Evolutionary conservation across 1,284 basidiomycete species (phyloP).

Genomic region (Rhodotorula glutinis): DNA sequence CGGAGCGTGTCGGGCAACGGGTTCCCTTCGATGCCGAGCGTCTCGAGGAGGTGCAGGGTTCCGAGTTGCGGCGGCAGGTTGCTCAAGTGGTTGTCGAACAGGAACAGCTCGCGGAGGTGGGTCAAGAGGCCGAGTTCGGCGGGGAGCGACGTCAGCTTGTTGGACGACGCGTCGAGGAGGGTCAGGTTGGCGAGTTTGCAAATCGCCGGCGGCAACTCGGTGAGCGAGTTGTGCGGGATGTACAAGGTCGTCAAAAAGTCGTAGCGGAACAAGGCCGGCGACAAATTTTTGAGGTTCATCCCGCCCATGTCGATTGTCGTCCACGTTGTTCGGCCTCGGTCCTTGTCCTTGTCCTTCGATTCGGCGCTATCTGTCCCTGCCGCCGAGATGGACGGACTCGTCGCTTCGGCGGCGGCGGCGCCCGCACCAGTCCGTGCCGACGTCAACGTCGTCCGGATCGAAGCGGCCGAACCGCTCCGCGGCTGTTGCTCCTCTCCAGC

Average conservation of each 20-base stretch:
- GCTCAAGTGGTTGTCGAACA: slow-evolving; percentile 91
- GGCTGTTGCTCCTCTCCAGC: slow-evolving; percentile 34
- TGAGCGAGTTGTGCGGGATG: slow-evolving; percentile 92
- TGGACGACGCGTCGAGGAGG: slow-evolving; percentile 87
- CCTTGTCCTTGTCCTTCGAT: slow-evolving; percentile 17
- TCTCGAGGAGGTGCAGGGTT: slow-evolving; percentile 85
- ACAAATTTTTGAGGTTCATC: slow-evolving; percentile 85
- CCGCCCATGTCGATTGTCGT: slow-evolving; percentile 94
- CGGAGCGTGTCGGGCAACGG: slow-evolving; percentile 77
- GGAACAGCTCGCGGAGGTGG: slow-evolving; percentile 81
- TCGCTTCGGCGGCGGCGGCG: neutral
- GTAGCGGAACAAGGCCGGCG: slow-evolving; percentile 77
- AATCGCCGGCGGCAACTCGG: slow-evolving; percentile 77
- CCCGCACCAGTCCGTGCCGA: neutral
- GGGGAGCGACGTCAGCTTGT: slow-evolving; percentile 74
- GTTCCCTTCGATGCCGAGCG: slow-evolving; percentile 93
- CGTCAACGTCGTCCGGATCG: slow-evolving; percentile 21
- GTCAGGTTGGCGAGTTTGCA: slow-evolving; percentile 80
- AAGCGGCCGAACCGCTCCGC: slow-evolving; percentile 32
- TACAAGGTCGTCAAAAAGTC: slow-evolving; percentile 93
- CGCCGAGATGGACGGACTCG: slow-evolving; percentile 43
- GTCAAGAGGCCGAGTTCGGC: slow-evolving; percentile 89
- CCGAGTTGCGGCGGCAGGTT: slow-evolving; percentile 85
- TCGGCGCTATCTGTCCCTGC: slow-evolving; percentile 9
- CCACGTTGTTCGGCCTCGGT: slow-evolving; percentile 59